These are phyloP conservation scores for Simplicillium sp. DNA, from an alignment of 2,329 filamentous ascomycete genomes.

Conservation along the genomic window DNA sequence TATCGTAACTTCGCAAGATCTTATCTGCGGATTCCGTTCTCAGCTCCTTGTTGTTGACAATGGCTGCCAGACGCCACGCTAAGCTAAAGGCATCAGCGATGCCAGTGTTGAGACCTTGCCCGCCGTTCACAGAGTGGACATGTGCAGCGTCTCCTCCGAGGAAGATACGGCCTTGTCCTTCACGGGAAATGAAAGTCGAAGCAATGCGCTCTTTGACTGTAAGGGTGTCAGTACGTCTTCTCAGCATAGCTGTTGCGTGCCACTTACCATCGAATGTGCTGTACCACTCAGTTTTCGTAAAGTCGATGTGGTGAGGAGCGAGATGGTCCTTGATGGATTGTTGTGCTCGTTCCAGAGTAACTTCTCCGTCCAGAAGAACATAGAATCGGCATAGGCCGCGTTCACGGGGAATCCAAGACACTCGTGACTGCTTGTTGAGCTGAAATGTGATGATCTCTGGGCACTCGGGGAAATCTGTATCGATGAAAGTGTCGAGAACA, in stretches of 20 bases:
- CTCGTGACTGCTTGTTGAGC: conserved; percentile 31
- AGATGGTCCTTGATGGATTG: conserved; percentile 33
- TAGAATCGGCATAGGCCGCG: conserved; percentile 37
- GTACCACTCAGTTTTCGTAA: conserved; percentile 36
- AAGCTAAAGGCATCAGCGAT: conserved; percentile 46
- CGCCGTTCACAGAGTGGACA: conserved; percentile 45
- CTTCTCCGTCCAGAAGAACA: conserved; percentile 33
- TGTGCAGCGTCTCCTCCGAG: conserved; percentile 49
- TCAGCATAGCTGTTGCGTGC: too few relatives aligned
- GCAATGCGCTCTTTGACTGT: conserved; percentile 31
- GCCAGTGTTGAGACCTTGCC: conserved; percentile 50
- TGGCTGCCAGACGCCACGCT: conserved; percentile 37
- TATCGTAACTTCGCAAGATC: conserved; percentile 32
- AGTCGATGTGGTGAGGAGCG: conserved; percentile 30
- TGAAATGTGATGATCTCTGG: conserved; percentile 39
- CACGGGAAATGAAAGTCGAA: conserved; percentile 25
- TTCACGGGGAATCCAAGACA: conserved; percentile 39
- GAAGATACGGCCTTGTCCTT: conserved; percentile 34
- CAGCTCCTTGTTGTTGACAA: conserved; percentile 14
- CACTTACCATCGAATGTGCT: conserved; percentile 35
- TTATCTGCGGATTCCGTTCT: conserved; percentile 11
- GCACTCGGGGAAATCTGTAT: conserved; percentile 36
- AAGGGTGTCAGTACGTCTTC: too few relatives aligned
- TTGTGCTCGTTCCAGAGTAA: conserved; percentile 27
- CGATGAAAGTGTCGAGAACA: conserved; percentile 36